Conservation (phyloP, 106 monocot genomes). For the Dendrobium officinale region DNA sequence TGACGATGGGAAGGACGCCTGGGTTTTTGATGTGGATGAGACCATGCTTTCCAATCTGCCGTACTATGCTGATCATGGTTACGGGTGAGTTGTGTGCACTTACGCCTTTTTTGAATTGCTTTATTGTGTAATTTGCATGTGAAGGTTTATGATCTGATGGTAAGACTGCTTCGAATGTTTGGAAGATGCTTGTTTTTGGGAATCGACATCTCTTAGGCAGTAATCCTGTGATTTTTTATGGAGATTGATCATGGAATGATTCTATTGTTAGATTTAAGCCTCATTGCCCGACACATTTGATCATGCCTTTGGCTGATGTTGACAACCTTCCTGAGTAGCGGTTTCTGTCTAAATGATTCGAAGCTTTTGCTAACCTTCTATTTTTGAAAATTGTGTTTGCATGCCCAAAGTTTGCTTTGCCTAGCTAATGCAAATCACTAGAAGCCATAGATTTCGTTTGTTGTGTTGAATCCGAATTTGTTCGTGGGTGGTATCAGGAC, state of each 20-base stretch:
- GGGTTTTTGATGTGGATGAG: conserved; percentile 92
- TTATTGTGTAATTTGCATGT: neutral
- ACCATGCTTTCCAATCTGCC: conserved; percentile 82
- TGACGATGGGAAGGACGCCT: conserved; percentile 68
- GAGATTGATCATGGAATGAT: neutral
- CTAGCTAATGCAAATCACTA: neutral
- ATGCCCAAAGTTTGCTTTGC: neutral
- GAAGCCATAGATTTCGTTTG: neutral
- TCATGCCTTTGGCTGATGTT: neutral
- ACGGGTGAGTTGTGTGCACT: conserved; percentile 30
- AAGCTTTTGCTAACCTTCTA: neutral
- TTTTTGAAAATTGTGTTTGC: neutral
- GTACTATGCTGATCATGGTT: conserved; percentile 60
- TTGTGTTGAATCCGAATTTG: neutral
- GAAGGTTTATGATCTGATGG: neutral
- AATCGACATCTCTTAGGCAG: neutral
- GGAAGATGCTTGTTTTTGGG: neutral
- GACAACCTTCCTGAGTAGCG: neutral
- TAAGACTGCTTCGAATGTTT: neutral
- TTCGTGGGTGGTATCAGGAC: too few relatives aligned
- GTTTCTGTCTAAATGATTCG: neutral
- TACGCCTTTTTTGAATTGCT: neutral
- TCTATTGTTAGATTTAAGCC: neutral
- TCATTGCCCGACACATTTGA: neutral
- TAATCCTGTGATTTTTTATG: too few relatives aligned